A percentile compares a stretch with the other conserved stretches of the same genome.
These are phyloP conservation scores for Kwoniella botswanensis DNA, from an alignment of 768 basidiomycete species.

Conservation along the genomic window DNA sequence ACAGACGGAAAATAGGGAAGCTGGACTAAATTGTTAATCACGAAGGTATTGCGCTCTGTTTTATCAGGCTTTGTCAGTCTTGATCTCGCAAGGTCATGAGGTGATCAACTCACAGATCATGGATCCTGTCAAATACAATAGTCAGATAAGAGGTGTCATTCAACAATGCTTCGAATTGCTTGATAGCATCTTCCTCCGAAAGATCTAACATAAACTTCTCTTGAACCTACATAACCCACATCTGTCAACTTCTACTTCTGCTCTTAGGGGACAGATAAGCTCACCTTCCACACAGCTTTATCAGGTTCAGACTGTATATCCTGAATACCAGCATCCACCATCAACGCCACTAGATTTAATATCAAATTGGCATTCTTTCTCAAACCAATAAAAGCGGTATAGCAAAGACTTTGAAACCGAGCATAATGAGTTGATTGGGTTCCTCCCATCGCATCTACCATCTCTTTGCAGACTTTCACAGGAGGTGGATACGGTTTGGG, in stretches of 20 bases:
- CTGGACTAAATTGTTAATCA: background rate
- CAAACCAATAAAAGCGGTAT: conserved; percentile 95
- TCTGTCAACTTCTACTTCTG: background rate
- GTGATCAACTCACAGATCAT: conserved; percentile 59
- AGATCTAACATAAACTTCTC: conserved; percentile 95
- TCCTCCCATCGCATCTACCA: conserved; percentile 99
- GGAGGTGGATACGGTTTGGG: conserved; percentile 97
- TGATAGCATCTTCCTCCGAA: conserved; percentile 95
- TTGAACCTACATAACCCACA: conserved; percentile 70
- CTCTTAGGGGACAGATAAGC: too few species aligned
- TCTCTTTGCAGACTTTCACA: conserved; percentile 98
- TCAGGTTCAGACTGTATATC: conserved; percentile 80
- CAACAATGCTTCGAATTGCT: conserved; percentile 89
- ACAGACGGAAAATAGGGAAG: too few species aligned
- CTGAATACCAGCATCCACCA: conserved; percentile 97
- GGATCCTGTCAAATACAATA: conserved; percentile 89
- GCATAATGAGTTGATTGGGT: conserved; percentile 91
- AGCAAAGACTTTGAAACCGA: conserved; percentile 94
- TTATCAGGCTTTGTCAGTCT: conserved; percentile 26
- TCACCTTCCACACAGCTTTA: conserved; percentile 62
- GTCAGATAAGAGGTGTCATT: conserved; percentile 96
- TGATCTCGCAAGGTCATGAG: background rate
- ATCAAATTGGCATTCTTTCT: conserved; percentile 97
- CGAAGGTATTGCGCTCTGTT: background rate
- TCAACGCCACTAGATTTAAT: conserved; percentile 90